A percentile compares a stretch with the other conserved stretches of the same genome.
Evolutionary conservation across 2,329 filamentous ascomycete species (phyloP).

Genomic region (Ophiostoma ips): DNA sequence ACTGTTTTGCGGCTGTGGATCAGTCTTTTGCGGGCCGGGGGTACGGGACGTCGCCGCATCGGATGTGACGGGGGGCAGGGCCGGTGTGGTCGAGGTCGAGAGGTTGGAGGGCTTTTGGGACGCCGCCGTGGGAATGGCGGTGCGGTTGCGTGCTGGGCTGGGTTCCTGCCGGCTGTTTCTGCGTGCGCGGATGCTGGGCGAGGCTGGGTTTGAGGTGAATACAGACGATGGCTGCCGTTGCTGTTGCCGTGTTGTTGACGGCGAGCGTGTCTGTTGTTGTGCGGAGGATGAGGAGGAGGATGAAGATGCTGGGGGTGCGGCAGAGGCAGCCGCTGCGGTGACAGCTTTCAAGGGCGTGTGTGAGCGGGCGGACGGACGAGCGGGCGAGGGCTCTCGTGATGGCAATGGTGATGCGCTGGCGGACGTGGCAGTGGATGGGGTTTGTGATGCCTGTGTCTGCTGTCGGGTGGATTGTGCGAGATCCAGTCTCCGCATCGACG

Average conservation of each 20-base stretch:
- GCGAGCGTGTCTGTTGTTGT: constrained; percentile 2
- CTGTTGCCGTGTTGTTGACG: constrained; percentile 19
- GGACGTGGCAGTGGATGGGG: constrained; percentile 18
- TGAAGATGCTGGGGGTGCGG: neutral
- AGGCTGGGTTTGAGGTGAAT: neutral
- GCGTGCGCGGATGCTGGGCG: constrained; percentile 34
- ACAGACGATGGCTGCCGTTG: neutral
- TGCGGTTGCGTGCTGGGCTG: constrained; percentile 43
- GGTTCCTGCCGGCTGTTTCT: constrained; percentile 52
- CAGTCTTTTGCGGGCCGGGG: constrained; percentile 50
- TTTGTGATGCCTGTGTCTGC: constrained; percentile 1
- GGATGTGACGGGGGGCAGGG: constrained; percentile 44
- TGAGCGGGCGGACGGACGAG: constrained; percentile 24
- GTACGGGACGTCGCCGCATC: constrained; percentile 45
- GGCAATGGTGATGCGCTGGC: constrained; percentile 20
- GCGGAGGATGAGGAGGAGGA: neutral
- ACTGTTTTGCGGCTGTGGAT: constrained; percentile 35
- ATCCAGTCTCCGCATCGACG: constrained; percentile 15
- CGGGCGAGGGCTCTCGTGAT: constrained; percentile 35
- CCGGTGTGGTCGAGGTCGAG: constrained; percentile 53
- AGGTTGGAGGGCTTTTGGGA: constrained; percentile 45
- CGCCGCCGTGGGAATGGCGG: constrained; percentile 44
- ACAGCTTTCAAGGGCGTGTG: constrained; percentile 16
- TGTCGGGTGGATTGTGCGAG: constrained; percentile 11
- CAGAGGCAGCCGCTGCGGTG: constrained; percentile 16